Conservation (phyloP, 805 yeast genomes). For the Candida succiphila region DNA sequence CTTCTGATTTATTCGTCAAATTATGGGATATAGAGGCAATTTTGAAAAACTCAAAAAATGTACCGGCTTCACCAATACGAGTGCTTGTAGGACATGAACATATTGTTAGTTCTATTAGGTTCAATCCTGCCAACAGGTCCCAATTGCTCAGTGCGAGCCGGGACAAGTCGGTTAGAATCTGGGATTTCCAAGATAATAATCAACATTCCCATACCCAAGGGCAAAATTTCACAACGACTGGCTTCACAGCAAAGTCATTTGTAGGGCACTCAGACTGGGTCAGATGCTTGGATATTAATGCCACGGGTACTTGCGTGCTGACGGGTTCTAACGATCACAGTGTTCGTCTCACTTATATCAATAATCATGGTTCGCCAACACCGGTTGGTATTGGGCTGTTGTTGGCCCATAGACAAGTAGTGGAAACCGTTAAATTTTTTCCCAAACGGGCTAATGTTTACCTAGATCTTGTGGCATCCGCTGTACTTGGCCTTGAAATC, state of each 20-base stretch:
- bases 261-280: constrained; percentile 89
- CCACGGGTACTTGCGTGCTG: constrained; percentile 45
- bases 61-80: constrained; percentile 30
- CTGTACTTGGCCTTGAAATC: not conserved
- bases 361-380: too few species aligned
- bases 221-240: too few species aligned
- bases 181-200: constrained; percentile 66
- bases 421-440: constrained; percentile 62
- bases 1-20: constrained; percentile 47
- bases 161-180: constrained; percentile 48
- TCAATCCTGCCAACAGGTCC: constrained; percentile 35
- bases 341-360: constrained; percentile 53
- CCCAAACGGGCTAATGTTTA: constrained; percentile 40
- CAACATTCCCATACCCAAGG: too few species aligned
- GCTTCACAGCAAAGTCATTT: constrained; percentile 54
- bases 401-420: constrained; percentile 75
- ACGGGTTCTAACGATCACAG: constrained; percentile 78
- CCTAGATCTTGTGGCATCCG: constrained; percentile 33
- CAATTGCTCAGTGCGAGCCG: constrained; percentile 53
- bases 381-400: constrained; percentile 62
- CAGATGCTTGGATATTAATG: constrained; percentile 43
- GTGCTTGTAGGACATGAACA: constrained; percentile 83
- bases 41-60: not conserved
- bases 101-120: constrained; percentile 56
- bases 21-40: constrained; percentile 52